These are phyloP conservation scores for Elaeis oleifera DNA, from an alignment of 202 grass and related monocot species.

Conservation along the genomic window DNA sequence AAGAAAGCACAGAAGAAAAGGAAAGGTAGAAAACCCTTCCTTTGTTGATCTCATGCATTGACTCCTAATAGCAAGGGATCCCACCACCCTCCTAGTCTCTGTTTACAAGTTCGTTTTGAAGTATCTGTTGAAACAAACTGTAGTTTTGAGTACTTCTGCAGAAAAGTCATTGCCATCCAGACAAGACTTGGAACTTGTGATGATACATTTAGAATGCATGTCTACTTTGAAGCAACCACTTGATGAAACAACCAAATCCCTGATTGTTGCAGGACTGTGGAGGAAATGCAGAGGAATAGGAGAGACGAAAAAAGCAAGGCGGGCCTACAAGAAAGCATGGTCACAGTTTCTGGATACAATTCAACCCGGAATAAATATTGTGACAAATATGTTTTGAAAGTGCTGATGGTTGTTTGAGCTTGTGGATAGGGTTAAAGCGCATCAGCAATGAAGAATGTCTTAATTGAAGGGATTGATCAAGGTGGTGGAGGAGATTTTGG, in stretches of 20 bases:
- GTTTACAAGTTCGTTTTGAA: neutral
- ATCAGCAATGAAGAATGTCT: slow-evolving; percentile 20
- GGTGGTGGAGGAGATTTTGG: slow-evolving; percentile 1
- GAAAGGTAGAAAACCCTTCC: slow-evolving; percentile 24
- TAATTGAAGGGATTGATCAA: slow-evolving; percentile 9
- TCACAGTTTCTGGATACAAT: too few species aligned
- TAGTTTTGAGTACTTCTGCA: neutral
- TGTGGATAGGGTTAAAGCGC: neutral
- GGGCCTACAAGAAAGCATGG: too few species aligned
- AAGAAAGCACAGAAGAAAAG: slow-evolving; percentile 11
- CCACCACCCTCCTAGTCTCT: neutral
- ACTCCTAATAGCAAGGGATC: slow-evolving; percentile 19
- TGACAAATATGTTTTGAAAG: neutral
- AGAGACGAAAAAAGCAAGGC: too few species aligned
- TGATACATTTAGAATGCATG: too few species aligned
- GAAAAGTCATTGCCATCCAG: too few species aligned
- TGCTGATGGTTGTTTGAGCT: neutral
- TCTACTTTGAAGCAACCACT: too few species aligned
- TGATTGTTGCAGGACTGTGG: too few species aligned
- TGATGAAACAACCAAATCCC: too few species aligned
- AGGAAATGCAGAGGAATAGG: too few species aligned
- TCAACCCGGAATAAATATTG: neutral
- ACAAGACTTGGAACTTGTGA: too few species aligned
- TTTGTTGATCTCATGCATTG: slow-evolving; percentile 28
- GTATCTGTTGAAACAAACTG: neutral